Base-by-base conservation (phyloP, 306 rosid species). In the Carpinus viminea region DNA sequence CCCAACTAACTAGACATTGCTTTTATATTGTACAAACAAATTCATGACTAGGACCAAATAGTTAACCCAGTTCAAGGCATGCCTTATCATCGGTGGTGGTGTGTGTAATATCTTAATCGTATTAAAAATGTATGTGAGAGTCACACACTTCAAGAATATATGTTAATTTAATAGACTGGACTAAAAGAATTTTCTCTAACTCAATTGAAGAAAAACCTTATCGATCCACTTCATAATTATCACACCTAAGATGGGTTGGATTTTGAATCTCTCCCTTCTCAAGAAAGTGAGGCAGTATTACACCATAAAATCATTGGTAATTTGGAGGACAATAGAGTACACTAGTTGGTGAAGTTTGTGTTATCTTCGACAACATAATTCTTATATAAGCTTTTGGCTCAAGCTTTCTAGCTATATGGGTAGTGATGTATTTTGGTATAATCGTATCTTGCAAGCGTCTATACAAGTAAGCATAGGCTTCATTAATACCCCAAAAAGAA, bases 401-500 rank as follows among this genome's bases (percentile, higher is more conserved):
- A 66, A 66, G 43, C 70, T 64, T 31, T 6, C 11, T n/a, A n/a
- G n/a, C n/a, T 36, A 36, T 15, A 8, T 34, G 0, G 70, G 18
- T 4, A 8, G 41, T 34, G 12, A 28, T 12, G 10, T 31, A 55
- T n/a, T 59, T 70, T 53, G 26, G 26, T 24, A 24, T 24, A 24
- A 24, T 24, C 74, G 50, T 76, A 26, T 61, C 56, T 50, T 57
- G n/a, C 80, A 38, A 76, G 79, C 57, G 41, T 26, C 66, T 78
- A 78, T 75, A 76, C 74, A 65, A 62, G 78, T 76, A 74, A 52
- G 3, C 80, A 28, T 12, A 53, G 18, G 1, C 43, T 38, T 38
- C 43, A 38, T 3, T 0, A 3, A 38, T 3, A 38, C 4, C 4
- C 0, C 4, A 38, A 38, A 38, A 31, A 31, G 2, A 1, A 2